A percentile compares a stretch with the other conserved stretches of the same genome.
Conservation (phyloP, 2,329 filamentous ascomycete species). For the Trichoderma citrinoviride region DNA sequence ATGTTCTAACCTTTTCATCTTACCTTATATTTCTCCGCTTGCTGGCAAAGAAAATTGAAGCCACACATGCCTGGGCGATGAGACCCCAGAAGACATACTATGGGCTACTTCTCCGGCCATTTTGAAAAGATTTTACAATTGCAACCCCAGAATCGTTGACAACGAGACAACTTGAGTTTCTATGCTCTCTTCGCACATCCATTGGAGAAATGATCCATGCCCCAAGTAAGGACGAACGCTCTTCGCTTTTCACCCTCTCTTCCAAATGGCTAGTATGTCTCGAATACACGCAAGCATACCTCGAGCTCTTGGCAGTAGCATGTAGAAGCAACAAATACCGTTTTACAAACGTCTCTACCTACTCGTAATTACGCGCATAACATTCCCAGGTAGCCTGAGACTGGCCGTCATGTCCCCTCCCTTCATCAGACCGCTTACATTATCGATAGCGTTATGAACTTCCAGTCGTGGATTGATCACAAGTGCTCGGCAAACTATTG, state of each 20-base stretch:
- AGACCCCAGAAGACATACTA: too few relatives aligned
- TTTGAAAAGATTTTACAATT: too few relatives aligned
- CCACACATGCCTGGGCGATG: too few relatives aligned
- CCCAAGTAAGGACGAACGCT: too few relatives aligned
- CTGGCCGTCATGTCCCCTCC: constrained; percentile 39
- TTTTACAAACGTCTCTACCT: constrained; percentile 54
- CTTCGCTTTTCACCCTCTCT: constrained; percentile 18
- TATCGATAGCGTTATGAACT: constrained; percentile 29
- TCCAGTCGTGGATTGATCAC: constrained; percentile 55
- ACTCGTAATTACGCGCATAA: constrained; percentile 57
- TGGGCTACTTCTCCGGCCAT: too few relatives aligned
- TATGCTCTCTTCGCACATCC: too few relatives aligned
- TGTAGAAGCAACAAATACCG: constrained; percentile 56
- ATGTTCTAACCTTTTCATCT: too few relatives aligned
- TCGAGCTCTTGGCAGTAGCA: constrained; percentile 43
- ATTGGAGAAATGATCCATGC: too few relatives aligned
- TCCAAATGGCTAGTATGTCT: constrained; percentile 25
- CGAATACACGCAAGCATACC: constrained; percentile 53
- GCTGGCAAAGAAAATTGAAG: too few relatives aligned
- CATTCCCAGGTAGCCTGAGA: constrained; percentile 57
- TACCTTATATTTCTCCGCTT: too few relatives aligned
- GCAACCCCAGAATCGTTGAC: too few relatives aligned
- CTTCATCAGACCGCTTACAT: not conserved
- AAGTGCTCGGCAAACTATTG: constrained; percentile 56
- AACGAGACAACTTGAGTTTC: too few relatives aligned